Evolutionary conservation across 345 rosid genomes (phyloP), one percentile per base, ranked within the genome.

Genomic region (Syzygium aqueum): DNA sequence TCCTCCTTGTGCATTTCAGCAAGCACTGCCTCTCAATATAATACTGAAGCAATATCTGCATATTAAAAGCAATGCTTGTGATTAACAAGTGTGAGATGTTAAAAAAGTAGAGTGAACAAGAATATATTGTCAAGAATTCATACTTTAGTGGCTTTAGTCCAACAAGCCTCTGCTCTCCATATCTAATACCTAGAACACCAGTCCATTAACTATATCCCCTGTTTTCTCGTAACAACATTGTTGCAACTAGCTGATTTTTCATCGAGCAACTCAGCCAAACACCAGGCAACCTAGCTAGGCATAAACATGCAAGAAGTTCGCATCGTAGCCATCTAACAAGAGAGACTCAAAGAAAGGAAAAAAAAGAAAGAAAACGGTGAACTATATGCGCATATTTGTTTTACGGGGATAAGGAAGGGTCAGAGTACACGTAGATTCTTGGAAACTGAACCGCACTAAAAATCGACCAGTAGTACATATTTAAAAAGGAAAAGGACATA

Each of bases 11-110:
- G 90, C 98, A 95, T 93, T 97, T 97, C 86, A 97, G 92, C 92
- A 97, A 91, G 94, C 99, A 97, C 89, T 97, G 99, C 33, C 99
- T 95, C 92, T 97, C 98, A 23, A 94, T 88, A 92, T 95, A 96
- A 92, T 93, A 97, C 86, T 94, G 96, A 85, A 94, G 94, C 92
- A 94, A 88, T 67, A 93, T 88, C 99, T 97, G 92, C 92, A 89
- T 17, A 88, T 21, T 27, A 50, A 86, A 51, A 86, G 43, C 16
- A 0, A 49, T 54, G 80, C 25, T 67, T 33, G 80, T 67, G 59
- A 84, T 84, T 37, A 84, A 30, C 37, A 84, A 67, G 23, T 17
- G 80, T 7, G 1, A 67, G 80, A 67, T 67, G 46, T 67, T 33
- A 23, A 67, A 67, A 33, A 67, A 33, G 23, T 17, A 84, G 50